Conservation (phyloP, 257 asterid genomes). For the Ehretia macrophylla region DNA sequence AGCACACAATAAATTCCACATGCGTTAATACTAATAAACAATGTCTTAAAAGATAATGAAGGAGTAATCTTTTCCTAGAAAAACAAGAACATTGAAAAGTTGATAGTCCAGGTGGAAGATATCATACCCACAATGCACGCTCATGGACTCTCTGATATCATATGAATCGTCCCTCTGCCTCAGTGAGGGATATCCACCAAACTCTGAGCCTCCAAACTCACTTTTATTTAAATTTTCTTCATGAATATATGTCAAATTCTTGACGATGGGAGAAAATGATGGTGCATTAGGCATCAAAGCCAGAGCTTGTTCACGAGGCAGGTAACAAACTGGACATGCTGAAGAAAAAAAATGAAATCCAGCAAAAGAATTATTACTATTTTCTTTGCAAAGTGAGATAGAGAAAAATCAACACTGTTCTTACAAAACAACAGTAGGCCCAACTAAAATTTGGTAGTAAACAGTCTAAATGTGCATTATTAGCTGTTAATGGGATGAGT, state of each 20-base stretch:
- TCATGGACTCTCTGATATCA: slow-evolving; percentile 76
- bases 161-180: slow-evolving; percentile 68
- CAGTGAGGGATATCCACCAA: slow-evolving; percentile 87
- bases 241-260: slow-evolving; percentile 55
- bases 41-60: not conserved
- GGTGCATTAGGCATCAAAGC: slow-evolving; percentile 67
- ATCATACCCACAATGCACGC: slow-evolving; percentile 87
- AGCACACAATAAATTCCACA: not conserved
- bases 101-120: too few relatives aligned
- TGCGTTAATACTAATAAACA: not conserved
- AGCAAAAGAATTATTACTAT: slow-evolving; percentile 3
- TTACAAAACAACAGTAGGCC: too few relatives aligned
- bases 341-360: slow-evolving; percentile 23
- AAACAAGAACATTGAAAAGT: too few relatives aligned
- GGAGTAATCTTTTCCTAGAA: too few relatives aligned
- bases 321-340: slow-evolving; percentile 97
- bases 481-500: too few relatives aligned
- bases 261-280: slow-evolving; percentile 70
- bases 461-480: too few relatives aligned
- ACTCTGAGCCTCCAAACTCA: slow-evolving; percentile 94
- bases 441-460: too few relatives aligned
- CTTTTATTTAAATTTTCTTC: slow-evolving; percentile 62
- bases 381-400: not conserved
- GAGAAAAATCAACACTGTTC: too few relatives aligned
- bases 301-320: slow-evolving; percentile 75